Conservation (phyloP, 2,329 filamentous ascomycete species). For the Neurospora sp. region DNA sequence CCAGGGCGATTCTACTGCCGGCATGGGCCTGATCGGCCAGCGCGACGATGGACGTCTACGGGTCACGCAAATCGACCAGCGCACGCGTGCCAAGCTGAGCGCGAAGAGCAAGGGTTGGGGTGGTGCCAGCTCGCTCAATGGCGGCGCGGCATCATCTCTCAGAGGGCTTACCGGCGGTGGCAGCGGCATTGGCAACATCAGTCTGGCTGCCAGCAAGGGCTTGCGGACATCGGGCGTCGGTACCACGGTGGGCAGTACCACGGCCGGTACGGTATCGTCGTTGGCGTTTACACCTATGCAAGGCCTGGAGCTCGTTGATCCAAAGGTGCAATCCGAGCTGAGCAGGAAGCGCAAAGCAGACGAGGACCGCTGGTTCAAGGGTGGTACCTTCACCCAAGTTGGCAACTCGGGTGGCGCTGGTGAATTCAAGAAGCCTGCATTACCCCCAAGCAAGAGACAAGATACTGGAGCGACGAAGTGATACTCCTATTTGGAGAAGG, state of each 20-base stretch:
- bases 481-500: not conserved
- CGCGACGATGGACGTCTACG: slow-evolving; percentile 83
- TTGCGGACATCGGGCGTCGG: slow-evolving; percentile 77
- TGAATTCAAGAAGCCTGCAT: slow-evolving; percentile 68
- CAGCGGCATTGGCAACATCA: slow-evolving; percentile 50
- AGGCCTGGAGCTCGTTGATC: slow-evolving; percentile 89
- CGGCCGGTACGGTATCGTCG: slow-evolving; percentile 68
- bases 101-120: slow-evolving; percentile 98
- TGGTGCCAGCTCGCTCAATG: slow-evolving; percentile 44
- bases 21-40: slow-evolving; percentile 91
- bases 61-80: slow-evolving; percentile 79
- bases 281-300: slow-evolving; percentile 93
- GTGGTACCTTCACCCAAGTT: slow-evolving; percentile 91
- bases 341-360: slow-evolving; percentile 87
- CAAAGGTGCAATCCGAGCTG: slow-evolving; percentile 79
- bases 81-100: slow-evolving; percentile 84
- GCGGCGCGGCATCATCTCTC: slow-evolving; percentile 69
- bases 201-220: slow-evolving; percentile 67
- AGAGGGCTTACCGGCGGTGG: slow-evolving; percentile 59
- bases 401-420: slow-evolving; percentile 37
- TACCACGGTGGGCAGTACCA: slow-evolving; percentile 46
- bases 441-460: slow-evolving; percentile 66
- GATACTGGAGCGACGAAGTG: slow-evolving; percentile 51
- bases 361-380: slow-evolving; percentile 93
- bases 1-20: slow-evolving; percentile 72